Base-by-base conservation (phyloP, 2,329 filamentous ascomycete genomes). In the Onygena corvina region DNA sequence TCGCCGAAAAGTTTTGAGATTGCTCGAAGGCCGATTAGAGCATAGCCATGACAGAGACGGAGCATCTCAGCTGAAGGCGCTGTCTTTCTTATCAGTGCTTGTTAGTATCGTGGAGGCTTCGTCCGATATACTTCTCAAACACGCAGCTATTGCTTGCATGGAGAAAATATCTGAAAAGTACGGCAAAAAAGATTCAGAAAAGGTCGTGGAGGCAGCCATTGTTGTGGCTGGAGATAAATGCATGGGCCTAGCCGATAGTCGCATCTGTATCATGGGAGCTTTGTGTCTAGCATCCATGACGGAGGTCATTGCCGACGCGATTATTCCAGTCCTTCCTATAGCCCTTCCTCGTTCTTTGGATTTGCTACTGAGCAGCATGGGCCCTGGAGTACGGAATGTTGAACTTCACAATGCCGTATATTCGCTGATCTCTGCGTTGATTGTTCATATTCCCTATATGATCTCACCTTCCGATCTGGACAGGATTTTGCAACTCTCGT, bases 91-190 rank as follows among this genome's bases (percentile, higher is more conserved):
- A 56, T 82, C 86, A 8, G 83, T 83, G 56, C 75, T 94, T 53
- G 86, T 85, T 14, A 74, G 76, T 16, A 84, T 93, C 40, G 79
- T 98, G 52, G 74, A 82, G 49, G 77, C 83, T 46, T 83, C 84
- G 4, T 71, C 76, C 27, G 81, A 92, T 56, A 76, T 83, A 48
- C 74, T 80, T 23, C 83, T 92, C 64, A 88, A 90, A 67, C 83
- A 88, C 59, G 87, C 86, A 8, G 86, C 89, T 1, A 81, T 98
- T 53, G 81, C 81, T 30, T 96, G 90, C 58, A 83, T 96, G 38
- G 89, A 95, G 67, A 86, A 86, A 65, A 93, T 98, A 54, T 79
- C 86, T 2, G 89, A 95, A 67, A 90, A 90, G 64, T 96, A 94
- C 63, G 93, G 92, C 57, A 93, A 92, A 72, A 93, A 89, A 64